Percentiles rank a stretch among this genome's conserved stretches.
phyloP scores from a whole-genome alignment of 495 filamentous ascomycete species.

The Neurospora terricola region DNA sequence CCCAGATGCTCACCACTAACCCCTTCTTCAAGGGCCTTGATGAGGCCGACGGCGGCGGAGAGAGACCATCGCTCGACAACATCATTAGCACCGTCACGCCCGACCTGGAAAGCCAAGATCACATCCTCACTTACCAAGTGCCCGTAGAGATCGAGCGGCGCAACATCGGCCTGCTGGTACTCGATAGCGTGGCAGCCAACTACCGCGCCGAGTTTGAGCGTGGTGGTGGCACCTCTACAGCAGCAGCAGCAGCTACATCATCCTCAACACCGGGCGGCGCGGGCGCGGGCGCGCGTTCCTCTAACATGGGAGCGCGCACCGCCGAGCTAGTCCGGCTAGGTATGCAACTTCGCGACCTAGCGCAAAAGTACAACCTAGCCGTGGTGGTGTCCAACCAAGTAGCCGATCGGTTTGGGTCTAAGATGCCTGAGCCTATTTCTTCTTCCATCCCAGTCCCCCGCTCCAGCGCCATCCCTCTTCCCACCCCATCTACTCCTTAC shows the following conservation, averaged over 20 bases:
- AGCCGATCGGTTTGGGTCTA: constrained; percentile 62
- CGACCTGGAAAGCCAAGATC: constrained; percentile 90
- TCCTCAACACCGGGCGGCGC: background rate
- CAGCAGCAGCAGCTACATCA: background rate
- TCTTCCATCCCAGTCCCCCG: constrained; percentile 1
- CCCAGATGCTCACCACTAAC: constrained; percentile 64
- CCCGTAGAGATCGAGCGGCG: constrained; percentile 71
- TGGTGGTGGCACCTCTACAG: constrained; percentile 13
- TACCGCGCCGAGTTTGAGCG: constrained; percentile 81
- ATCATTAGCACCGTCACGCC: constrained; percentile 76
- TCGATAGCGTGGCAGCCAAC: constrained; percentile 90
- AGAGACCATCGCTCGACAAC: constrained; percentile 53
- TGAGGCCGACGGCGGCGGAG: too few relatives aligned
- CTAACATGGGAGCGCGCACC: constrained; percentile 50
- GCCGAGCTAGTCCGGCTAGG: constrained; percentile 67
- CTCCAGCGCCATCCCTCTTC: constrained; percentile 1
- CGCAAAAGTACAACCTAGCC: constrained; percentile 60
- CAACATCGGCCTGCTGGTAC: constrained; percentile 66
- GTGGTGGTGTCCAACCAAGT: constrained; percentile 94
- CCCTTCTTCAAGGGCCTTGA: constrained; percentile 43
- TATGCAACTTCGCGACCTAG: constrained; percentile 63
- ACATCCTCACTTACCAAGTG: constrained; percentile 85
- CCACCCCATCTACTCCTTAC: constrained; percentile 28
- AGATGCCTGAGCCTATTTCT: constrained; percentile 7
- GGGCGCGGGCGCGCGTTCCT: constrained; percentile 2